Conservation (phyloP, 2,329 filamentous ascomycete species). For the Fusarium anguioides region DNA sequence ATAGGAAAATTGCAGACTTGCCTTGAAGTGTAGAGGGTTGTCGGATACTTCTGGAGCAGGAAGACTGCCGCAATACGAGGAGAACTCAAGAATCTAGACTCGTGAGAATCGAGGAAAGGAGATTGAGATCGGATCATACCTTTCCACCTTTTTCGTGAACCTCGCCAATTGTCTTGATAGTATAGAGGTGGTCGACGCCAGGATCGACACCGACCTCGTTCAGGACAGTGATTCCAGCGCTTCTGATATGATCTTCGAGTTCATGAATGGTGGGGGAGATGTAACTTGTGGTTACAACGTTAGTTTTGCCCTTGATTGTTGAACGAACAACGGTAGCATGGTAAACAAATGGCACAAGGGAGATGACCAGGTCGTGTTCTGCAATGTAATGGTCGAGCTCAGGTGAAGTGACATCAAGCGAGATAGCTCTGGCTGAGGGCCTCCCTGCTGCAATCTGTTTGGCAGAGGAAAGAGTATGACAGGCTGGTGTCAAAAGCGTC, state of each 20-base stretch:
- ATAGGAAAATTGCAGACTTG: background rate
- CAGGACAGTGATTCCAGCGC: background rate
- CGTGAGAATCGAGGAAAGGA: background rate
- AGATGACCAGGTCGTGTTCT: background rate
- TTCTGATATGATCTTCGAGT: background rate
- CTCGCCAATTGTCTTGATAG: background rate
- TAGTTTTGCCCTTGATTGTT: background rate
- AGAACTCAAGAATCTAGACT: background rate
- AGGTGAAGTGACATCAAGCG: background rate
- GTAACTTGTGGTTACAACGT: background rate
- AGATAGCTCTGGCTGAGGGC: accelerated
- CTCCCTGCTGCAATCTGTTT: background rate
- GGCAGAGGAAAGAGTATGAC: background rate
- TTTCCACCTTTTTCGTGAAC: background rate
- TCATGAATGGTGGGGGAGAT: background rate
- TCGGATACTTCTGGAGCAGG: background rate
- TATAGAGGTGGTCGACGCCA: background rate
- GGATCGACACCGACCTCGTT: background rate
- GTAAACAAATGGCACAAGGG: background rate
- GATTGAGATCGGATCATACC: too few relatives aligned
- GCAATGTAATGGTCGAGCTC: background rate
- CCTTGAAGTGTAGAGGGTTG: background rate
- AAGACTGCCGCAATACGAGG: background rate
- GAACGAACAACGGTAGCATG: background rate
- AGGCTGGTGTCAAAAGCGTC: background rate